Base-by-base conservation (phyloP, 1,284 basidiomycete species). In the Termitomyces sp. region DNA sequence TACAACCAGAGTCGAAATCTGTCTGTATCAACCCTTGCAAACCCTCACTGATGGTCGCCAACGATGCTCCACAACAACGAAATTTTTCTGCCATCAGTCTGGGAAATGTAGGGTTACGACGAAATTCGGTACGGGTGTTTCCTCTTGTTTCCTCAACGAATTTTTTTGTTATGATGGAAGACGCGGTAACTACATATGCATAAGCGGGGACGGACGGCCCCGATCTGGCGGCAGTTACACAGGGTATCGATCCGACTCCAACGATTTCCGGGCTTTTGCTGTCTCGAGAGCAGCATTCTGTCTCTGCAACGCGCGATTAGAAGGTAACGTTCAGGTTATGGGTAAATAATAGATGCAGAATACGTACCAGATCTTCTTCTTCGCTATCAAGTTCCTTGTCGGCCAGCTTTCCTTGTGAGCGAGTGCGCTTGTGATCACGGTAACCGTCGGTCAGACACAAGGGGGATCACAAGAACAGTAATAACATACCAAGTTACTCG, bases 321-420 rank as follows among this genome's bases (percentile, higher is more conserved):
- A 53, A 40, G 9, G 10, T 36, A 17, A 38, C 3, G n/a, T 26
- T 10, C 7, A 19, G 17, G 15, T 21, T 13, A 26, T 31, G 13
- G 17, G 39, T 38, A 39, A 19, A 17, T 15, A 19, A 17, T 15
- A 47, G 8, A 36, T 2, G 21, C 21, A 28, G 13, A 17, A 5
- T 5, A 52, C 54, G 10, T 28, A 53, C 54, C 39, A 53, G 12
- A 2, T 53, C 50, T 24, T 53, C 56, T 24, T 53, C 56, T 26
- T 52, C 50, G 10, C 34, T 45, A 26, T 44, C 13, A 21, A 52
- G 21, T 12, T 56, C 34, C 24, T 38, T 40, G 24, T 56, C 39
- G 12, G 8, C 17, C 24, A 38, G 17, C n/a, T 49, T 41, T 41
- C 28, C 28, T 33, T 50, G 17, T 13, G 30, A 21, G 15, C 28